A percentile compares a stretch with the other conserved stretches of the same genome.
Evolutionary conservation across 192 early-diverging fungal genomes (phyloP).

Genomic region (Backusella psychrophila): DNA sequence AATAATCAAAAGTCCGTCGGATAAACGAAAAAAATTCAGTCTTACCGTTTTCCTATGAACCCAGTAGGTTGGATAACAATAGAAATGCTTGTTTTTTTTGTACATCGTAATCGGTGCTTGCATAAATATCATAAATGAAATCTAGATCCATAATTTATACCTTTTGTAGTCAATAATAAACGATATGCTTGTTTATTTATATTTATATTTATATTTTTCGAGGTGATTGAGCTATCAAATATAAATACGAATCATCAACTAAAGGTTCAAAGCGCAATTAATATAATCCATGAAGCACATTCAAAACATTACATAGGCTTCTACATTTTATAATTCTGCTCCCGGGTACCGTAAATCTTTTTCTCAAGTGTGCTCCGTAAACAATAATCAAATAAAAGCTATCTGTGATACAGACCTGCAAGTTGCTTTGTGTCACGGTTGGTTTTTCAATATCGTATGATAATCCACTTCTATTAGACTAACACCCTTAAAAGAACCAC

Average conservation of each 20-base stretch:
- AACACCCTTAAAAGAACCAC: neutral
- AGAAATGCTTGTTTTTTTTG: neutral
- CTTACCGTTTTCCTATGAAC: neutral
- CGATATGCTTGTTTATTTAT: neutral
- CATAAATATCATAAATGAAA: neutral
- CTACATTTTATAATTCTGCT: neutral
- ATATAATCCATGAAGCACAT: neutral
- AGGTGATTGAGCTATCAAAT: neutral
- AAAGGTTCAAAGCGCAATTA: neutral
- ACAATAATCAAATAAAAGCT: neutral
- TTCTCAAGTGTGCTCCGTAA: neutral
- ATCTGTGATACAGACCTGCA: neutral
- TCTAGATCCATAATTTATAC: neutral
- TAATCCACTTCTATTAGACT: neutral
- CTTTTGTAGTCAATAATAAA: neutral
- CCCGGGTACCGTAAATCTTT: neutral
- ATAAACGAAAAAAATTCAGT: neutral
- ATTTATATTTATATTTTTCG: neutral
- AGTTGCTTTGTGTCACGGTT: neutral
- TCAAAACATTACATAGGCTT: neutral
- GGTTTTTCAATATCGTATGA: neutral
- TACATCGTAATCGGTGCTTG: neutral
- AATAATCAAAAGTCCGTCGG: conserved; percentile 1
- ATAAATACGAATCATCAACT: neutral
- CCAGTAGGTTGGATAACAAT: neutral